Evolutionary conservation across 257 asterid genomes (phyloP), one percentile per base, ranked within the genome.

Genomic region (Fraxinus anomala): DNA sequence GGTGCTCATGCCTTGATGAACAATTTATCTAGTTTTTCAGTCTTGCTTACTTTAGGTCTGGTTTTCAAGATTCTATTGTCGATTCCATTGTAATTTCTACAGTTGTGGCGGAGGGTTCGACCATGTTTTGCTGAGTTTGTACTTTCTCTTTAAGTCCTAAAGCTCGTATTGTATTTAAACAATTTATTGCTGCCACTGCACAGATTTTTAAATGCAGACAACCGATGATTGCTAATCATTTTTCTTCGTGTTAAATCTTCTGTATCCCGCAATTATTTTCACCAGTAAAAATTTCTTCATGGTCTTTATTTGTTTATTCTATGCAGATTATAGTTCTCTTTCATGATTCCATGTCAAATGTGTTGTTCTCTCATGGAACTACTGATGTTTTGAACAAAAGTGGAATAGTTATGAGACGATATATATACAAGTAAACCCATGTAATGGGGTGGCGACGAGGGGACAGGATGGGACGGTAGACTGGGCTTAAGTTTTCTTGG

Each of bases 1-100:
- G 47, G 78, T 31, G 89, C 94, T 80, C 66, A 76, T 88, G 87
- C 87, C 6, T 79, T 87, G 82, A 76, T 51, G 77, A 83, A 81
- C 77, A 86, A 82, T 70, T 39, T 79, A 6, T 77, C 81, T 51
- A 80, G 85, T 80, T 84, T 88, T 51, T 90, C 84, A 0, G 14
- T 80, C 30, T 23, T 85, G 77, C 69, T 89, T 67, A 19, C 87
- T 37, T 71, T 89, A 37, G 86, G 87, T 66, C 61, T 88, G 17
- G 30, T 68, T 77, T 71, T 84, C 72, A 86, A 75, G 82, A 68
- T 77, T 59, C 73, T 73, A 68, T 28, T 80, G 51, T 75, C 81
- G 6, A 11, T 66, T 56, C 68, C 39, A 28, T 40, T 79, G 68
- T 89, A 77, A 76, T 74, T 73, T 66, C 26, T 23, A 73, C 73